These are phyloP conservation scores for Clarireedia monteithiana DNA, from an alignment of 2,329 filamentous ascomycete species.

Conservation along the genomic window DNA sequence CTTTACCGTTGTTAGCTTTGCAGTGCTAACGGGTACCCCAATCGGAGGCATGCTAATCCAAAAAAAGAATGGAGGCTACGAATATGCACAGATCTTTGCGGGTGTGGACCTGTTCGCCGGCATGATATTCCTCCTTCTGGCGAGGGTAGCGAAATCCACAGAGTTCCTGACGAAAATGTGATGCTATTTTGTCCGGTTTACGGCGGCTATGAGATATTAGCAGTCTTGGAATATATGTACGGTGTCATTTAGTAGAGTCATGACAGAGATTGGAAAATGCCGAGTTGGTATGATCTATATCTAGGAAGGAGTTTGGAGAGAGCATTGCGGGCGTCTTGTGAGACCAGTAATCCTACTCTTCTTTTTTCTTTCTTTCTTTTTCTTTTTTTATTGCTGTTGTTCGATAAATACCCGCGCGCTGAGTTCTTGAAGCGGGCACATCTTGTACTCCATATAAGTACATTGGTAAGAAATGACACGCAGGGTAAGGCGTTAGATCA, in stretches of 20 bases:
- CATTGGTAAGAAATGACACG: no score
- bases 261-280: no score
- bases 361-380: no score
- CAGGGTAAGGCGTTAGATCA: no score
- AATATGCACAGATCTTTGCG: slow-evolving; percentile 45
- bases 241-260: background rate
- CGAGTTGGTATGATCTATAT: no score
- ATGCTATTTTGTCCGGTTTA: background rate
- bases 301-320: no score
- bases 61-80: slow-evolving; percentile 36
- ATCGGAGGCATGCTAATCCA: slow-evolving; percentile 46
- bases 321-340: no score
- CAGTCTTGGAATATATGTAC: background rate
- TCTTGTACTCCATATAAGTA: no score
- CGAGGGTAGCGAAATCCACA: slow-evolving; percentile 34
- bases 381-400: no score
- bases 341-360: no score
- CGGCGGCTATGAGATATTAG: background rate
- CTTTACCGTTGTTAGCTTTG: slow-evolving; percentile 44
- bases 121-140: slow-evolving; percentile 33
- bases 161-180: slow-evolving; percentile 23
- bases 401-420: no score
- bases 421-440: no score
- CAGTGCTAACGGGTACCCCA: slow-evolving; percentile 45
- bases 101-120: slow-evolving; percentile 38